Evolutionary conservation across 768 basidiomycete species (phyloP), one percentile per base, ranked within the genome.

Genomic region (Hygrophorus russula): DNA sequence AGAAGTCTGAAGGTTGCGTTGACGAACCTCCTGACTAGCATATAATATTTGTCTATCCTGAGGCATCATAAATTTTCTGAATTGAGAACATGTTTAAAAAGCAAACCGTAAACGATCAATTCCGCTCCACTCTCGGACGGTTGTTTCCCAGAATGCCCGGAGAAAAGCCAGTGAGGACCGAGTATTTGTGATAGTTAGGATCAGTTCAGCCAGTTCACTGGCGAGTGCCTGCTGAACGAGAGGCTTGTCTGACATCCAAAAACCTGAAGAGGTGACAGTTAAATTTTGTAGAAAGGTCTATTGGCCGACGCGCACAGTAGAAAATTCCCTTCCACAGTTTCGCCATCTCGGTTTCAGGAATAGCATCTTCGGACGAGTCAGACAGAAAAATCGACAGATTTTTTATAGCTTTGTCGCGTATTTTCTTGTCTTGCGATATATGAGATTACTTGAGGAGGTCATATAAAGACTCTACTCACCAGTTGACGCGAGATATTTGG

Each of bases 191-290:
- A 93, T 87, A 8, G 68, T 73, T 38, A 97, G 64, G 4, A 92
- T 55, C 31, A 97, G 67, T 50, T 89, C 80, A 13, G 94, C 85
- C 31, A 99, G 64, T 52, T 92, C 87, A 12, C 73, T 68, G 0
- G 94, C 90, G 12, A 99, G 73, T 11, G 80, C 82, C 58, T 98
- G 94, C 58, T 98, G 94, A 6, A 97, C 86, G 7, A 93, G 73
- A 3, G 93, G 93, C 58, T 98, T 99, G 64, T 99, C 94, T 8
- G 93, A 97, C 92, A 97, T 97, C 93, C 94, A 99, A 64, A 92
- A 98, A 58, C 94, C 93, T 96, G 46, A 5, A 38, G 33, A 19
- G 27, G 13, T 3, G 1, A 36, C 17, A 17, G 8, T 2, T 14
- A 1, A 11, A 2, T 28, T 15, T 19, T 17, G 4, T 34, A 18